phyloP scores from a whole-genome alignment of 116 monocot species.

The Dioscorea cayenensis region DNA sequence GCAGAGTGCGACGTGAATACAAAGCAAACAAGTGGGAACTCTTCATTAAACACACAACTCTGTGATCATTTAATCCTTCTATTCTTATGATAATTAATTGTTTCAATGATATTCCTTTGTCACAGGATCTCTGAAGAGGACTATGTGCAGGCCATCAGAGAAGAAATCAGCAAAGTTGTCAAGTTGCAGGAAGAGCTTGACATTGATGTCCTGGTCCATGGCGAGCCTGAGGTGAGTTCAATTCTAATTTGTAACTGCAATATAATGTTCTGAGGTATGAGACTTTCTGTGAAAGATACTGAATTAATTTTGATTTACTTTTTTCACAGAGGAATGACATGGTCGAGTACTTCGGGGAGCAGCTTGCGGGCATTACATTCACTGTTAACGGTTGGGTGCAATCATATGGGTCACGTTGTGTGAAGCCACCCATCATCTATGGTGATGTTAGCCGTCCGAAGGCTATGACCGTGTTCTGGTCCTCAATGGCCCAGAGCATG shows the following conservation, averaged over 20 bases:
- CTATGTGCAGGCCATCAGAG: constrained; percentile 48
- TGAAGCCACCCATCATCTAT: constrained; percentile 37
- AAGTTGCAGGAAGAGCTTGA: constrained; percentile 64
- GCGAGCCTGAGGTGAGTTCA: constrained; percentile 37
- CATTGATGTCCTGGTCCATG: constrained; percentile 67
- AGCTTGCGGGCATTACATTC: constrained; percentile 33
- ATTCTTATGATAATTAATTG: background rate
- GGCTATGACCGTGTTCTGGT: constrained; percentile 42
- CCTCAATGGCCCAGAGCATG: constrained; percentile 40
- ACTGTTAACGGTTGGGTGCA: constrained; percentile 45
- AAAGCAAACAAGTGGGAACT: constrained; percentile 35
- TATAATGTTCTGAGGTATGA: no score
- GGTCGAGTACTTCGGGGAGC: constrained; percentile 57
- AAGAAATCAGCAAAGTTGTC: constrained; percentile 53
- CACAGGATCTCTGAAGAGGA: constrained; percentile 55
- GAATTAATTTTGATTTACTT: background rate
- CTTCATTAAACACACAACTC: background rate
- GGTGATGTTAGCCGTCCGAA: constrained; percentile 42
- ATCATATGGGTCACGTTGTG: constrained; percentile 44
- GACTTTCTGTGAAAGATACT: no score
- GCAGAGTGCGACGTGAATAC: constrained; percentile 39
- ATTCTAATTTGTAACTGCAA: background rate
- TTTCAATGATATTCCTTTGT: constrained; percentile 1
- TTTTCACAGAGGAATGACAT: constrained; percentile 44
- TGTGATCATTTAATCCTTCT: background rate